Conservation (phyloP, 768 basidiomycete genomes). For the Lactifluus echinatus region DNA sequence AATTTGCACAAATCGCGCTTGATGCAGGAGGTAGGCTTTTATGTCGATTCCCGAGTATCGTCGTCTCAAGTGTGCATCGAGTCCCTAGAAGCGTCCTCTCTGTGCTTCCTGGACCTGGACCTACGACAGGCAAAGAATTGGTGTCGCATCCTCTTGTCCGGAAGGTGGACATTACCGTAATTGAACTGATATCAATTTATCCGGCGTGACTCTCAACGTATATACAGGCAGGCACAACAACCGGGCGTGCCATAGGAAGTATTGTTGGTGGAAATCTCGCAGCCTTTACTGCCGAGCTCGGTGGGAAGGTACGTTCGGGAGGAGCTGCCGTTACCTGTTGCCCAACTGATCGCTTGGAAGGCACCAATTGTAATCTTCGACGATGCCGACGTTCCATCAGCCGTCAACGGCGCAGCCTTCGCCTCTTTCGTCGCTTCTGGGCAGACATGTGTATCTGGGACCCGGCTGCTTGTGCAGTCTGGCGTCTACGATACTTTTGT, state of each 20-base stretch:
- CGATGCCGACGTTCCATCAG: conserved; percentile 64
- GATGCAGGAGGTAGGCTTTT: conserved; percentile 52
- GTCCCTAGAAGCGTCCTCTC: conserved; percentile 73
- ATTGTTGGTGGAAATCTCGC: conserved; percentile 69
- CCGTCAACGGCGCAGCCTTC: conserved; percentile 78
- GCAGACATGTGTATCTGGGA: conserved; percentile 89
- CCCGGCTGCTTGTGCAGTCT: conserved; percentile 69
- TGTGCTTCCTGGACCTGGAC: conserved; percentile 66
- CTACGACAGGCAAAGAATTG: conserved; percentile 53
- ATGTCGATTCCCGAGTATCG: background rate
- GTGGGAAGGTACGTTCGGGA: conserved; percentile 54
- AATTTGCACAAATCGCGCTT: conserved; percentile 58
- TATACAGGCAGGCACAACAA: conserved; percentile 63
- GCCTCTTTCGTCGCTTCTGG: conserved; percentile 82
- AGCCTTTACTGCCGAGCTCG: conserved; percentile 74
- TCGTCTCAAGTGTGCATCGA: conserved; percentile 25
- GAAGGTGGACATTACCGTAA: conserved; percentile 80
- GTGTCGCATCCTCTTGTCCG: conserved; percentile 56
- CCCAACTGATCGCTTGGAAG: conserved; percentile 29
- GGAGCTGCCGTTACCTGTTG: background rate
- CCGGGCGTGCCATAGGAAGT: conserved; percentile 65
- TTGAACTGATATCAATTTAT: conserved; percentile 16
- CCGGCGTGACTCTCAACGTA: background rate
- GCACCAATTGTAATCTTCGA: conserved; percentile 75
- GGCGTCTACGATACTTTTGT: conserved; percentile 63